These are phyloP conservation scores for Malassezia obtusa DNA, from an alignment of 1,284 basidiomycete species.

Conservation along the genomic window DNA sequence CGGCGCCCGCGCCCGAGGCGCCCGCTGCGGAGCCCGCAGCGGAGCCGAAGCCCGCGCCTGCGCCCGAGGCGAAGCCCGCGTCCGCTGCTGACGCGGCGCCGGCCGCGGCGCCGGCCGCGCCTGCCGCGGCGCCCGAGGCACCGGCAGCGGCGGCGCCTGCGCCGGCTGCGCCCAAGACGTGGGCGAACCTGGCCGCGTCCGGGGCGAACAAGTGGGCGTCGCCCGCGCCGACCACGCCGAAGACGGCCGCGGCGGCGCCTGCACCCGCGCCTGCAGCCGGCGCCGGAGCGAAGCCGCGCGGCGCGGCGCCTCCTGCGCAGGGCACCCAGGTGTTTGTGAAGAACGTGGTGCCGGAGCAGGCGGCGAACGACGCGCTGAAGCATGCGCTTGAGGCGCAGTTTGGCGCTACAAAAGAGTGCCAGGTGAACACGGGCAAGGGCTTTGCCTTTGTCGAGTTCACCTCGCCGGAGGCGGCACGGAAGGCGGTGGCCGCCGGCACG, in stretches of 20 bases:
- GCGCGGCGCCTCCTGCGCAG: conserved; percentile 2
- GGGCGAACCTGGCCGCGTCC: conserved; percentile 45
- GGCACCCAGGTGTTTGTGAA: conserved; percentile 38
- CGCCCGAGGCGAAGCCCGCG: conserved; percentile 48
- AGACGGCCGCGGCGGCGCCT: neutral
- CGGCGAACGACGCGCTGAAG: conserved; percentile 59
- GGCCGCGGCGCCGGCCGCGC: neutral
- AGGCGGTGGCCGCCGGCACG: conserved; percentile 87
- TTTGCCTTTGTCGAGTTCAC: conserved; percentile 91
- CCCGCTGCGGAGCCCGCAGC: conserved; percentile 22
- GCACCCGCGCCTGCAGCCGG: conserved; percentile 16
- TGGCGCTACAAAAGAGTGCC: conserved; percentile 75
- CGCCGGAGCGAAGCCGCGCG: conserved; percentile 5
- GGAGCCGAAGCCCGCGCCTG: conserved; percentile 45
- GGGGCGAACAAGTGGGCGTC: conserved; percentile 40
- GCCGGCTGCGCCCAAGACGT: conserved; percentile 29
- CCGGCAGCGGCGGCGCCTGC: conserved; percentile 5
- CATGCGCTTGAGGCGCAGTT: conserved; percentile 61
- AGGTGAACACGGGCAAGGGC: conserved; percentile 75
- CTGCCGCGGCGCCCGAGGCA: conserved; percentile 1
- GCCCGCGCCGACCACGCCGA: conserved; percentile 22
- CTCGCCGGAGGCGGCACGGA: conserved; percentile 66
- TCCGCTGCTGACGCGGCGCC: conserved; percentile 36
- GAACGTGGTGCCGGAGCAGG: conserved; percentile 64
- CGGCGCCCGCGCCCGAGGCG: conserved; percentile 28